Base-by-base conservation (phyloP, 176 grass and related monocot genomes). In the Oryza rufipogon region DNA sequence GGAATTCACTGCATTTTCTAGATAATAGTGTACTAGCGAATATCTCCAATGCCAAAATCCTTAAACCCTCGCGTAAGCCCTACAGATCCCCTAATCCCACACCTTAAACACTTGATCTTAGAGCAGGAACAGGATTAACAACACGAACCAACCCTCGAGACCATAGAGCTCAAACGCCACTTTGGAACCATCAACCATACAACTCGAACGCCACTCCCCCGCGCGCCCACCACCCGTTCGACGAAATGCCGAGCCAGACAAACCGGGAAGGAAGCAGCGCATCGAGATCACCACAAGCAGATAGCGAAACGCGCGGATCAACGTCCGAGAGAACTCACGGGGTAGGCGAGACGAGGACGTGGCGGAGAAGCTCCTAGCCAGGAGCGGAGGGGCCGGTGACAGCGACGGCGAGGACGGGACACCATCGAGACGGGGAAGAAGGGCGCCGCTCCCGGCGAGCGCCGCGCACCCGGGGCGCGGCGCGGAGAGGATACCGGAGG, bases 311-410 rank as follows among this genome's bases (percentile, higher is more conserved):
- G 9, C 0, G 5, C 3, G 25, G 17, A 4, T 44, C 0, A 5
- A 81, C 68, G 10, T 0, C 0, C 64, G 48, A 26, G 48, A 26
- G 16, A 66, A 64, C 67, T 87, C 48, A 97, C 89, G 51, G 10
- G 36, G 20, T 0, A 64, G 3, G 11, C 3, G 80, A 67, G 34
- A 60, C 33, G 76, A 68, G 12, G 42, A 87, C 26, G n/a, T 70
- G 71, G 74, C 89, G 47, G 89, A 91, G 87, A 88, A 90, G 75
- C 74, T 73, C 71, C 84, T 68, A 6, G 74, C 6, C 36, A 66
- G 65, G 26, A n/a, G 69, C 70, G 70, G 39, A 49, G 84, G 74
- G 48, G 79, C 64, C 38, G 54, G 56, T n/a, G 79, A 75, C 39
- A 45, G 58, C 47, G 79, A 75, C 39, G 54, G 58, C 47, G 64